phyloP scores from a whole-genome alignment of 208 protist species.

The Zelonia costaricensis region DNA sequence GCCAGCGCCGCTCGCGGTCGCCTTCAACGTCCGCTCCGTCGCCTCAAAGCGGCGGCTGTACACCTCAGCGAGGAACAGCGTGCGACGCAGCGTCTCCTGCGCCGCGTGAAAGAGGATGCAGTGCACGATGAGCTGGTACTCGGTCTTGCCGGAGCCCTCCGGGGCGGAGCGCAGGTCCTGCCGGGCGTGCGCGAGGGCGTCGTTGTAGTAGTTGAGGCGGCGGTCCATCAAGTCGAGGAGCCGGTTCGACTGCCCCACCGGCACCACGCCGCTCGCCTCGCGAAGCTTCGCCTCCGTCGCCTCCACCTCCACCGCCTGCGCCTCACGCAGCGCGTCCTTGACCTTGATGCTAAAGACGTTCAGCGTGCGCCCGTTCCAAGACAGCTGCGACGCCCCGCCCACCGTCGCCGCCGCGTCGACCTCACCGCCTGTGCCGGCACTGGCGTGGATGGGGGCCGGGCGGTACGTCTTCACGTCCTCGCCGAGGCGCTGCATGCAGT shows the following conservation, averaged over 20 bases:
- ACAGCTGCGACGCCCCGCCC: conserved; percentile 37
- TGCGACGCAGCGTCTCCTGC: conserved; percentile 68
- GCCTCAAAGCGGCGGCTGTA: conserved; percentile 70
- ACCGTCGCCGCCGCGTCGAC: conserved; percentile 12
- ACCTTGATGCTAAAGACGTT: conserved; percentile 73
- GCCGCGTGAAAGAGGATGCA: conserved; percentile 81
- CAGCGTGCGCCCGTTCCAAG: conserved; percentile 78
- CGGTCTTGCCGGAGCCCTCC: conserved; percentile 49
- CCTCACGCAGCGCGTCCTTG: conserved; percentile 81
- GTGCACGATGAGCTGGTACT: conserved; percentile 78
- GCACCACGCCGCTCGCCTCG: conserved; percentile 37
- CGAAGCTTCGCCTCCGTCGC: conserved; percentile 43
- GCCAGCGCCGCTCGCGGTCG: not conserved
- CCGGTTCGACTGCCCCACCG: conserved; percentile 69
- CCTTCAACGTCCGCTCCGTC: conserved; percentile 59
- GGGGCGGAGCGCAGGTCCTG: conserved; percentile 62
- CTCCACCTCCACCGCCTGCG: conserved; percentile 56
- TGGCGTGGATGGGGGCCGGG: conserved; percentile 17
- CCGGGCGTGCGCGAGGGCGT: conserved; percentile 73
- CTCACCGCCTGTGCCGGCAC: not conserved
- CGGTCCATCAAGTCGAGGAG: conserved; percentile 84
- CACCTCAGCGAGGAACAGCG: conserved; percentile 70
- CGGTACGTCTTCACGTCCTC: conserved; percentile 59
- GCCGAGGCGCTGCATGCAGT: conserved; percentile 82
- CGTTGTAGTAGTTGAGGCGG: conserved; percentile 80